Evolutionary conservation across 2,329 filamentous ascomycete species (phyloP).

Genomic region (Apiospora sp.): DNA sequence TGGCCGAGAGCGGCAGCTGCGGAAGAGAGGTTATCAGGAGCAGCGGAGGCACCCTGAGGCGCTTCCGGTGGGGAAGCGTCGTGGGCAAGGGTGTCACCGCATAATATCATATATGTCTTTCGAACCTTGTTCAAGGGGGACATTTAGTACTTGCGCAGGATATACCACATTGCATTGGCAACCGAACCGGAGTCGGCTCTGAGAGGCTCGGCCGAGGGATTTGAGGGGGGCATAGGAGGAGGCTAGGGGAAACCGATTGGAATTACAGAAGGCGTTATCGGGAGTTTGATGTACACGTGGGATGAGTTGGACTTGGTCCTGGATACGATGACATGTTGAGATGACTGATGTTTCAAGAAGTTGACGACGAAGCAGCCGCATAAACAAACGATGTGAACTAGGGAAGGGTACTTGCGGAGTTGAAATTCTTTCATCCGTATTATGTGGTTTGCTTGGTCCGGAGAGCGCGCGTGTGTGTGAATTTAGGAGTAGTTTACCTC

Average conservation of each 20-base stretch:
- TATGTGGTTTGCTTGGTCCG: not conserved
- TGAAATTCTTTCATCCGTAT: not conserved
- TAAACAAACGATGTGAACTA: not conserved
- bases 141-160: not conserved
- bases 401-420: not conserved
- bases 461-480: conserved; percentile 1
- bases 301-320: not conserved
- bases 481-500: not conserved
- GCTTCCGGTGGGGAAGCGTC: conserved; percentile 61
- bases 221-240: not conserved
- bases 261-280: not conserved
- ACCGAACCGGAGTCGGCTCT: not conserved
- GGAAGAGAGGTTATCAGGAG: conserved; percentile 62
- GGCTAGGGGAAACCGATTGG: not conserved
- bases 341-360: conserved; percentile 8
- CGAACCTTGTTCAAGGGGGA: not conserved
- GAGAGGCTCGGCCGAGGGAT: not conserved
- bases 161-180: conserved; percentile 3
- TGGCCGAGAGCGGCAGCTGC: conserved; percentile 55
- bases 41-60: conserved; percentile 58
- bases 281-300: not conserved
- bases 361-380: not conserved
- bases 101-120: not conserved
- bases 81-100: conserved; percentile 47
- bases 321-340: conserved; percentile 14